Base-by-base conservation (phyloP, 306 rosid species). In the Morella rubra region DNA sequence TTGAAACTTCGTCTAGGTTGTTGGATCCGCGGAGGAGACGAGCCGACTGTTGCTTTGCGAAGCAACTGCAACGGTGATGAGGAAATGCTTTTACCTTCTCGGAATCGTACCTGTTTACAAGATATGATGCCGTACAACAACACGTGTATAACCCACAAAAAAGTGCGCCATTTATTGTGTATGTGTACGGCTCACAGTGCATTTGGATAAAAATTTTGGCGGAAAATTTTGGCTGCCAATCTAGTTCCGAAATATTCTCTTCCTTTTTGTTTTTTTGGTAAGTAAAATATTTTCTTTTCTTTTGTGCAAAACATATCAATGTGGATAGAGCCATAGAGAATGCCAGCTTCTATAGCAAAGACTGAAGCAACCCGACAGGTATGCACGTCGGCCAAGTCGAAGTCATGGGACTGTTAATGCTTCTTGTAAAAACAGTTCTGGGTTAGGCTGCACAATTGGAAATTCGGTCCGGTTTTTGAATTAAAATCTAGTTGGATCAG, bases 21-120 rank as follows among this genome's bases (percentile, higher is more conserved):
- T 89, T 27, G 97, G 99, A 16, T 84, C 93, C 1, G 73, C 97
- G 0, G 93, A 89, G 69, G 98, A 96, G 84, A 87, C 93, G 3
- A 91, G 99, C 64, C 76, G 99, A 84, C 99, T 96, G 56, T 84
- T 96, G 88, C 89, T 92, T 44, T 95, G 97, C 71, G 99, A 95
- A 85, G 99, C 97, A 73, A 92, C 99, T 0, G 97, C 90, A 74
- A 78, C 62, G 22, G 97, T 95, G 84, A 95, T 92, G 96, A 87
- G 97, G 71, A 89, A 92, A 76, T 92, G 97, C 84, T 95, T 92
- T 76, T 13, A 90, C 80, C 93, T 95, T 54, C 96, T 92, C 1
- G 99, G 99, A 59, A 92, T 95, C 46, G 85, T 65, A 44, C 97
- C 97, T 60, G 98, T 95, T 72, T 90, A 90, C 92, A 95, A 85